Percentiles rank a stretch among this genome's conserved stretches.
Evolutionary conservation across 495 filamentous ascomycete species (phyloP).

Genomic region (Aspergillus incahuasiensis): DNA sequence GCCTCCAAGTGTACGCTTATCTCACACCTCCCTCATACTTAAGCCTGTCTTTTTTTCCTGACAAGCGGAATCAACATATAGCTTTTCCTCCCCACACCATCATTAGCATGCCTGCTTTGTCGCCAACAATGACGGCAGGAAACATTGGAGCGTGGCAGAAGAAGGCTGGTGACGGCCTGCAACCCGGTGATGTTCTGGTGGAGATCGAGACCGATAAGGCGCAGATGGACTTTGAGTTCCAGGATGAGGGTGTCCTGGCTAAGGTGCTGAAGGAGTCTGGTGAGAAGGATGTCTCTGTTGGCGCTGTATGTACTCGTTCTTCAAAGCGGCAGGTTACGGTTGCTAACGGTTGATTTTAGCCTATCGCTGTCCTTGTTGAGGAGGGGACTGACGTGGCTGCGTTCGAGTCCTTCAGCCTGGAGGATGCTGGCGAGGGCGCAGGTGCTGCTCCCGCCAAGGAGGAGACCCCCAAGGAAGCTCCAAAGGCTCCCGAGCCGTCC

Average conservation of each 20-base stretch:
- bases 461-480: conserved; percentile 53
- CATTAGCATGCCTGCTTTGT: conserved; percentile 96
- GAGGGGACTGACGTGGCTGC: conserved; percentile 79
- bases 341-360: conserved; percentile 47
- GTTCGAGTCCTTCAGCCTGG: conserved; percentile 82
- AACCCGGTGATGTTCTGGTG: conserved; percentile 94
- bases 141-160: conserved; percentile 99
- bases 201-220: conserved; percentile 99
- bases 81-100: conserved; percentile 90
- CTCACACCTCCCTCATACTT: conserved; percentile 7
- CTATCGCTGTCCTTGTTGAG: conserved; percentile 92
- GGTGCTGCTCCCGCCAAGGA: conserved; percentile 52
- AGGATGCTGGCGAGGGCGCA: conserved; percentile 88
- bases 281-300: conserved; percentile 92
- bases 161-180: conserved; percentile 82
- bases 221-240: conserved; percentile 99
- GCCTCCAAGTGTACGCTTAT: conserved; percentile 66
- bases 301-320: conserved; percentile 65
- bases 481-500: conserved; percentile 54
- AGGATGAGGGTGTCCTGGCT: conserved; percentile 93
- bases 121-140: conserved; percentile 93
- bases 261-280: conserved; percentile 92
- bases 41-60: conserved; percentile 16
- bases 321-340: neutral
- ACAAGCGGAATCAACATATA: conserved; percentile 30